Evolutionary conservation across 2,329 filamentous ascomycete species (phyloP), one percentile per base, ranked within the genome.

Genomic region (Juglanconis oblonga): DNA sequence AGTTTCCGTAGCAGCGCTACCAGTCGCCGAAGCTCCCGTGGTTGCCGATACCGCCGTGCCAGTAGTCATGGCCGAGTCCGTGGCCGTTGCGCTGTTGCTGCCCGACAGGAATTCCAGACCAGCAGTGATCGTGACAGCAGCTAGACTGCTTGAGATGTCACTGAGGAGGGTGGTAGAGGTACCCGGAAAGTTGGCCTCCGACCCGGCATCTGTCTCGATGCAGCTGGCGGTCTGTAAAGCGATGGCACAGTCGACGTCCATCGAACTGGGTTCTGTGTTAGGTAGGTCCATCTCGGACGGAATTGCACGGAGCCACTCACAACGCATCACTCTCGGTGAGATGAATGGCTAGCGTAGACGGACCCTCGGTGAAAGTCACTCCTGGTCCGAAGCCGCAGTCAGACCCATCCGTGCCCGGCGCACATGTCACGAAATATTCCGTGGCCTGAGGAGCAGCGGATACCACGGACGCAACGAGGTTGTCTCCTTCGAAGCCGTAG

Each of bases 351-450:
- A 58, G 11, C n/a, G 55, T 54, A 11, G 61, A 55, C 4, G 47
- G 33, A 10, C 61, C 51, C 13, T 51, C 17, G 29, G 59, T 56
- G n/a, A 57, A 49, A 17, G 45, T 61, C 24, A 58, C 31, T 1
- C 61, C 61, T 5, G 14, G 38, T 9, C 61, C 61, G 33, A 63
- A 52, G 51, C 61, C 61, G 29, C 61, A 62, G 45, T 62, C 61
- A n/a, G 10, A 48, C 11, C n/a, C 10, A n/a, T 62, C 61, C 3
- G 61, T 63, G 51, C 61, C 61, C 5, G 33, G 11, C 13, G 54
- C 54, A 45, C 61, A 63, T 17, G 13, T 52, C 1, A 63, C 24
- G 8, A 55, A 61, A 11, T 61, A 63, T 3, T 50, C 35, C 32
- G 61, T 61, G 4, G 38, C 58, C 31, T 48, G 7, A 1, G 61